A percentile compares a stretch with the other conserved stretches of the same genome.
Conservation (phyloP, 345 rosid species). For the Geranium rotundifolium region DNA sequence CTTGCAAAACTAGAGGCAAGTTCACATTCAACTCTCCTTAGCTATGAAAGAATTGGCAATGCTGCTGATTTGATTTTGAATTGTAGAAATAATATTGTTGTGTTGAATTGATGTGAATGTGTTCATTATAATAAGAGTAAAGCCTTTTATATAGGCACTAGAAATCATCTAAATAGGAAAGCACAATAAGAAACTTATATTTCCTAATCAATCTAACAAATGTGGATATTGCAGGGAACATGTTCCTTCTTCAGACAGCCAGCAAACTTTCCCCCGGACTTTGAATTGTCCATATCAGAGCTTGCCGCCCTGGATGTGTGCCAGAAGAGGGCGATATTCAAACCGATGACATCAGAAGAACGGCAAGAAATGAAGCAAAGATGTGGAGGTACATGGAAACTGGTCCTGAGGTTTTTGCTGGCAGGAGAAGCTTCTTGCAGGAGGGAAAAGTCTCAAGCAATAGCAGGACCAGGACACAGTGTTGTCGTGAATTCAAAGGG, state of each 20-base stretch:
- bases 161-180: no score
- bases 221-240: conserved; percentile 55
- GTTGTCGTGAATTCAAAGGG: conserved; percentile 72
- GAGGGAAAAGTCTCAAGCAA: conserved; percentile 88
- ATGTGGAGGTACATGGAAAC: conserved; percentile 96
- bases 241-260: conserved; percentile 94
- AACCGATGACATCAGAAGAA: conserved; percentile 57
- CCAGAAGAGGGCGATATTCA: conserved; percentile 67
- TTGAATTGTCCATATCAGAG: conserved; percentile 70
- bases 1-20: conserved; percentile 97
- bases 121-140: no score
- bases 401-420: conserved; percentile 66
- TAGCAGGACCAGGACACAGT: conserved; percentile 96
- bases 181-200: no score
- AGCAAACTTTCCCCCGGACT: conserved; percentile 74
- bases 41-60: conserved; percentile 33
- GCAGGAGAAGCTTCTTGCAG: conserved; percentile 82
- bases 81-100: no score
- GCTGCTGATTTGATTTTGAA: conserved; percentile 46
- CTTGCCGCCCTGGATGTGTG: conserved; percentile 96
- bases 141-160: no score
- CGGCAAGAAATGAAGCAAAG: conserved; percentile 50
- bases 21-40: conserved; percentile 4
- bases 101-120: no score
- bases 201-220: background rate